Evolutionary conservation across 768 basidiomycete species (phyloP), one percentile per base, ranked within the genome.

Genomic region (Lenzites betulinus): DNA sequence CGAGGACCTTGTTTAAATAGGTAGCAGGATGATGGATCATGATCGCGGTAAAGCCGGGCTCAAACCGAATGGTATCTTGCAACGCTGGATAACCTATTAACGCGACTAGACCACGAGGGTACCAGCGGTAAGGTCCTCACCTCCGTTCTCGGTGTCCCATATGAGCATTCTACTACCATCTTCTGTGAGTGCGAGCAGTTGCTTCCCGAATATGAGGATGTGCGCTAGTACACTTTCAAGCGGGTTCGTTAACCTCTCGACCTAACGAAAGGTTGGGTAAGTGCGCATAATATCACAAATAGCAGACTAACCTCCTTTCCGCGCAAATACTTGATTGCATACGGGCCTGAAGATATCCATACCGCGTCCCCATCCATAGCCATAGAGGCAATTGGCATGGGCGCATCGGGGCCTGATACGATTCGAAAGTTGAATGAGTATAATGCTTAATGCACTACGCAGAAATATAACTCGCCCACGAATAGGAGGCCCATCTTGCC

Each of bases 1-100:
- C 83, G 1, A 98, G 79, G 0, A 98, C 80, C 76, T 99, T 99
- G 79, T 99, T 98, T 51, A 99, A 74, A 74, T 98, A 98, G 13
- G 97, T 98, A 1, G 94, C 89, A 2, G 97, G 97, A 71, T 99
- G 97, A 6, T 97, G 79, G 43, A 97, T 77, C 26, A 80, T 81
- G 5, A 85, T 89, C n/a, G 95, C 95, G 1, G 87, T 89, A 73
- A 98, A 98, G 20, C 83, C 86, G 7, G 83, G 69, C 50, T 94
- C 90, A 67, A 99, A 96, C 43, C 86, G 80, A 49, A 98, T 83
- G 3, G 84, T 84, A 3, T 82, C 78, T 51, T 87, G 80, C 28
- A 92, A 72, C 51, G 81, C 90, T 89, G 58, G 39, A 16, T 20
- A 35, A 8, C 51, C 7, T 20, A 26, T 46, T 13, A 49, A 22